Conservation (phyloP, 768 basidiomycete genomes). For the Erythrobasidium yunnanense region DNA sequence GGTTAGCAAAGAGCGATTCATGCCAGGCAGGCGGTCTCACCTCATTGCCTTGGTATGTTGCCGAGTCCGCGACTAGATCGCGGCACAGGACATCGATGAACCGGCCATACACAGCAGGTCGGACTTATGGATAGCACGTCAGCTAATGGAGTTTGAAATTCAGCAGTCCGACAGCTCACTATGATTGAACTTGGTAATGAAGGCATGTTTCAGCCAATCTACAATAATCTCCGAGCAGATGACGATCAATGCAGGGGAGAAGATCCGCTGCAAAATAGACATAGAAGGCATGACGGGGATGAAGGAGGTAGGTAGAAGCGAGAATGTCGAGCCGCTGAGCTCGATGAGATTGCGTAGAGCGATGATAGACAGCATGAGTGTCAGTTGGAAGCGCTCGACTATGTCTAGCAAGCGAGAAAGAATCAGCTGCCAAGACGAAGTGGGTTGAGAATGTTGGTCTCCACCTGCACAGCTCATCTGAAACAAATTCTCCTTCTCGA, state of each 20-base stretch:
- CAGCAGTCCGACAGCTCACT: slow-evolving; percentile 39
- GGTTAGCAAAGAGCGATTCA: not conserved
- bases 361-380: slow-evolving; percentile 79
- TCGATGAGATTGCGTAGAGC: slow-evolving; percentile 92
- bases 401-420: slow-evolving; percentile 54
- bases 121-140: slow-evolving; percentile 42
- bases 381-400: slow-evolving; percentile 87
- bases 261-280: slow-evolving; percentile 54
- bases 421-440: not conserved
- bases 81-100: slow-evolving; percentile 91
- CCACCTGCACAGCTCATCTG: slow-evolving; percentile 94
- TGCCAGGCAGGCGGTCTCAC: not conserved
- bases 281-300: slow-evolving; percentile 32
- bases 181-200: slow-evolving; percentile 99
- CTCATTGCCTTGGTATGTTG: not conserved
- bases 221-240: slow-evolving; percentile 84
- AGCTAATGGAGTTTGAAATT: not conserved
- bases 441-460: not conserved
- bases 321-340: slow-evolving; percentile 74
- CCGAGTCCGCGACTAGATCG: slow-evolving; percentile 68
- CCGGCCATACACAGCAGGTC: slow-evolving; percentile 84
- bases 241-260: slow-evolving; percentile 84
- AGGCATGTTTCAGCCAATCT: slow-evolving; percentile 98
- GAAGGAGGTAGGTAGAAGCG: slow-evolving; percentile 53
- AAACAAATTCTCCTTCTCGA: slow-evolving; percentile 96